Conservation (phyloP, 2,329 filamentous ascomycete genomes). For the Macrophomina tecta region DNA sequence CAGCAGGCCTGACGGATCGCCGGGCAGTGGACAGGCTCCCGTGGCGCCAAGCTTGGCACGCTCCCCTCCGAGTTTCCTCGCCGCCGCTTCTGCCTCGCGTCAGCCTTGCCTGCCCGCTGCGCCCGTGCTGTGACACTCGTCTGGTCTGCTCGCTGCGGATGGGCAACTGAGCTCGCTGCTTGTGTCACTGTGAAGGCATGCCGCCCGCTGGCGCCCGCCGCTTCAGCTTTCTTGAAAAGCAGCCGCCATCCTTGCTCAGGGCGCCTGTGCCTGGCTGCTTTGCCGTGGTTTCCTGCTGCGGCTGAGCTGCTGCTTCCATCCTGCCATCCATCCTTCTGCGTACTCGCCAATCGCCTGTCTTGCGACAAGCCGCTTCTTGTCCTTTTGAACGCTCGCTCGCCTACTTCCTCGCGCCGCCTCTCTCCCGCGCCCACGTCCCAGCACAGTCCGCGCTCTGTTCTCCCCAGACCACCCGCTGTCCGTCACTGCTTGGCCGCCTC, state of each 20-base stretch:
- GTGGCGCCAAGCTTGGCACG: constrained; percentile 4
- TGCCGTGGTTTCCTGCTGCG: constrained; percentile 16
- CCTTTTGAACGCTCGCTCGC: constrained; percentile 13
- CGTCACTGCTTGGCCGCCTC: not conserved
- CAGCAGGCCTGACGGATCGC: constrained; percentile 15
- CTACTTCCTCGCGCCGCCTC: not conserved
- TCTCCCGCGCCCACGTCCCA: not conserved
- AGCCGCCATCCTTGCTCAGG: constrained; percentile 18
- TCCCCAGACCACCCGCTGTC: not conserved
- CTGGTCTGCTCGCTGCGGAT: constrained; percentile 11
- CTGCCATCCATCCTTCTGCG: too few relatives aligned
- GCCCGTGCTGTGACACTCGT: constrained; percentile 26
- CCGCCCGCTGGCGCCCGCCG: not conserved
- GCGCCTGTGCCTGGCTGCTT: constrained; percentile 16
- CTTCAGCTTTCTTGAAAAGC: constrained; percentile 24
- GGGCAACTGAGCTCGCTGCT: constrained; percentile 8
- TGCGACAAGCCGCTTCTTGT: constrained; percentile 23
- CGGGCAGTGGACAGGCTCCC: constrained; percentile 17
- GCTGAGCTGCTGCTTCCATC: not conserved
- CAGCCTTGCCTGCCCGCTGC: constrained; percentile 23
- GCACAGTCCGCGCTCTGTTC: not conserved
- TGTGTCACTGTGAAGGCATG: constrained; percentile 10
- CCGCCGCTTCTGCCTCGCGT: constrained; percentile 13
- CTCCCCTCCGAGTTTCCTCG: not conserved
- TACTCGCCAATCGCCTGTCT: too few relatives aligned